Base-by-base conservation (phyloP, 179 eudicot genomes). In the Silene coronaria region DNA sequence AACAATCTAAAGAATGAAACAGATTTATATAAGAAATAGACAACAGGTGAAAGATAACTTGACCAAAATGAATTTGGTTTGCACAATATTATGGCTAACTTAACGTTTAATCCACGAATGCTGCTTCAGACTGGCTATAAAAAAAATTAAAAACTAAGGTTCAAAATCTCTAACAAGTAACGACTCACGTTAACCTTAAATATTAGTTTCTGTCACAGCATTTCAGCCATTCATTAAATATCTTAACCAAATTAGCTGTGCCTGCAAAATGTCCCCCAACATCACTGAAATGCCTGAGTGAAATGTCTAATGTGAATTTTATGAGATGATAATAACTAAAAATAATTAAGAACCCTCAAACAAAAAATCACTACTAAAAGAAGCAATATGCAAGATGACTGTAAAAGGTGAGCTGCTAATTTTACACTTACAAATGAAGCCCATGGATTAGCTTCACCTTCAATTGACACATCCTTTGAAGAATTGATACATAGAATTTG, bases 401-500 rank as follows among this genome's bases (percentile, higher is more conserved):
- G 65, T 6, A 30, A 30, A 66, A 48, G 74, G 28, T 66, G 60
- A 46, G 64, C 69, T 6, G 14, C 26, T 61, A 34, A 57, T 13
- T 55, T 60, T 70, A 66, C 60, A 76, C 92, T 88, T 89, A 91
- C 97, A 83, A 73, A 74, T 77, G 85, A 87, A 61, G 86, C 80
- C 99, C 97, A 92, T 27, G 88, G 92, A 76, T 88, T 87, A 42
- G 84, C 86, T 76, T 83, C 79, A 75, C 78, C 85, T 77, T 84
- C 89, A 75, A 69, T 80, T 60, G 80, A 74, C 66, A 87, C 88
- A 61, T 85, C 88, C 72, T 73, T 82, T 70, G 85, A 82, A 68
- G 97, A 90, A 81, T 92, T 95, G 60, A 91, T 85, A 81, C 96
- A 91, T 79, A 92, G 78, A 84, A 95, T 65, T 75, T 82, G 93